phyloP scores from a whole-genome alignment of 192 early-diverging fungal genomes.

The Phycomyces nitens region DNA sequence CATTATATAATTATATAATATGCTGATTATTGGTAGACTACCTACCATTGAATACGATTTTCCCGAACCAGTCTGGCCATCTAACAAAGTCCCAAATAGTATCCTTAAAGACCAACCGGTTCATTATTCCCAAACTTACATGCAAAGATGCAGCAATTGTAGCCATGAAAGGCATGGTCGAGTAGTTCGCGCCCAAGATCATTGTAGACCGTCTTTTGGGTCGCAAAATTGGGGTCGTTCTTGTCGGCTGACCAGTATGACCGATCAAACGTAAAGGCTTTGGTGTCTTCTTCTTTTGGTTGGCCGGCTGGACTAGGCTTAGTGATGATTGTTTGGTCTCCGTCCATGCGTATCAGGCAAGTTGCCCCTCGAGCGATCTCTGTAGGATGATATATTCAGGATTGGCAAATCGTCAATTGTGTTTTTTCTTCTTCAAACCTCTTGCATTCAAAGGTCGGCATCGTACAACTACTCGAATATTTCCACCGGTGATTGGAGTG shows the following conservation, averaged over 20 bases:
- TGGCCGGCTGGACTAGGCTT: background rate
- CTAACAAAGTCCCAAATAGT: no score
- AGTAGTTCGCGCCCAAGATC: slow-evolving; percentile 74
- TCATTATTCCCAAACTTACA: no score
- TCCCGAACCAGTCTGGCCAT: slow-evolving; percentile 77
- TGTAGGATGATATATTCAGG: slow-evolving; percentile 11
- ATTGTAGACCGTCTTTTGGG: slow-evolving; percentile 71
- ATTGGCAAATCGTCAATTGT: background rate
- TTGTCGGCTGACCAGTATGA: slow-evolving; percentile 83
- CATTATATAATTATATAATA: background rate
- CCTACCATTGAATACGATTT: slow-evolving; percentile 66
- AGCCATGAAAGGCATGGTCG: slow-evolving; percentile 84
- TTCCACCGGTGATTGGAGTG: slow-evolving; percentile 28
- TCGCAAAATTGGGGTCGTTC: slow-evolving; percentile 56
- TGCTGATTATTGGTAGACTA: no score
- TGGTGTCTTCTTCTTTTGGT: slow-evolving; percentile 30
- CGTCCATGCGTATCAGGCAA: slow-evolving; percentile 65
- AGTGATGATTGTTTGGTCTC: slow-evolving; percentile 60
- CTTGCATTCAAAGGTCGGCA: slow-evolving; percentile 72
- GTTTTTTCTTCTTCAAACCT: slow-evolving; percentile 36
- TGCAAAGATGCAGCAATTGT: slow-evolving; percentile 92
- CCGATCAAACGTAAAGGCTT: slow-evolving; percentile 80
- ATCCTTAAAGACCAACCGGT: no score
- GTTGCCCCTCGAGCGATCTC: slow-evolving; percentile 57
- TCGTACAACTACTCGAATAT: slow-evolving; percentile 72